Evolutionary conservation across 257 asterid genomes (phyloP).

Genomic region (Solanum virginianum): DNA sequence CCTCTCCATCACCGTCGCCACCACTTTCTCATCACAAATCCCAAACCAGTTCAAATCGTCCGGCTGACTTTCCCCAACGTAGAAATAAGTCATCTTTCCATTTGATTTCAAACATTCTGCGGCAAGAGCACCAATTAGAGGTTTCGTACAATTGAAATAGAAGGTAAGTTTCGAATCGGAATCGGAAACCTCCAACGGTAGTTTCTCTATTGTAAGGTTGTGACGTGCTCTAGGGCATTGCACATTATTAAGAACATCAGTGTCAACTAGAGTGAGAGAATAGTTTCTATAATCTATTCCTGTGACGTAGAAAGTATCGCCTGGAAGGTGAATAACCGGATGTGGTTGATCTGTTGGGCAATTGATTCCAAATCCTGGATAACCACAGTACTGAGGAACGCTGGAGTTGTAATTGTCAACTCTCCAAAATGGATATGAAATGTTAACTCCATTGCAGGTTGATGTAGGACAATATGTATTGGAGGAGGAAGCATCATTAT

Average conservation of each 20-base stretch:
- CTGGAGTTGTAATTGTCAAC: not conserved
- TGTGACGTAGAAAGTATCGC: not conserved
- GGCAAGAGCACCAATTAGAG: not conserved
- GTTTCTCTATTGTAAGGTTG: not conserved
- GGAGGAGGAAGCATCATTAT: not conserved
- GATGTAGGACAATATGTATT: not conserved
- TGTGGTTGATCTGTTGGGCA: not conserved
- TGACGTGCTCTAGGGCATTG: constrained; percentile 6
- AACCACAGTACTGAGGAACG: constrained; percentile 10
- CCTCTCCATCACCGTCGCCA: not conserved
- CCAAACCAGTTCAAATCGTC: not conserved
- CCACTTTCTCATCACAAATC: constrained; percentile 8
- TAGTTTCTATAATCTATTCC: not conserved
- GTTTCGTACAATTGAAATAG: constrained; percentile 4
- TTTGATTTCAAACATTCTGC: not conserved
- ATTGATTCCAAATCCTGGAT: constrained; percentile 8
- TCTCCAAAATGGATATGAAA: constrained; percentile 15
- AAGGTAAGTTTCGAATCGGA: not conserved
- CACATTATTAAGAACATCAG: not conserved
- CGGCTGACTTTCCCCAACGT: not conserved
- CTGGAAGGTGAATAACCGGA: not conserved
- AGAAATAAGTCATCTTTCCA: not conserved
- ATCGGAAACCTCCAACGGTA: not conserved
- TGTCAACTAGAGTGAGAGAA: not conserved
- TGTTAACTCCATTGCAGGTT: not conserved